Percentiles rank a stretch among this genome's conserved stretches.
Conservation (phyloP, 2,329 filamentous ascomycete species). For the Monosporascus sp. region DNA sequence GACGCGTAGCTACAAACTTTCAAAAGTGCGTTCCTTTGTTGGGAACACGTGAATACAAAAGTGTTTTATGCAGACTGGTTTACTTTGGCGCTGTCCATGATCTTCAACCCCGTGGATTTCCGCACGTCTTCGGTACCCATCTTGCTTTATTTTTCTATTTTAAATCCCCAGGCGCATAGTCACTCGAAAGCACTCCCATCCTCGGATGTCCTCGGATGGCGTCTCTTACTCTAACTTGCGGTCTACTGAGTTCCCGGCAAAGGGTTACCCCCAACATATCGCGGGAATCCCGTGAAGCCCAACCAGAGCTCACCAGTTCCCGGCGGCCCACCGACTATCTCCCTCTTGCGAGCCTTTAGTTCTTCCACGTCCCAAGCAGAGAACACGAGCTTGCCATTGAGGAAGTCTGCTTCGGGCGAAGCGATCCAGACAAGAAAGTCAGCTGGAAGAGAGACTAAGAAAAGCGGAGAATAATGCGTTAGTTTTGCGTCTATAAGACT, state of each 20-base stretch:
- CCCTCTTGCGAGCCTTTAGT: constrained; percentile 4
- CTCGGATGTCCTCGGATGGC: too few relatives aligned
- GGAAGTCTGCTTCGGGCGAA: constrained; percentile 6
- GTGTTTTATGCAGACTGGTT: too few relatives aligned
- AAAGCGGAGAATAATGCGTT: neutral
- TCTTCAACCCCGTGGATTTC: too few relatives aligned
- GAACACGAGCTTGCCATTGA: constrained; percentile 6
- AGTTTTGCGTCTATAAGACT: neutral
- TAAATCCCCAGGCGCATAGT: too few relatives aligned
- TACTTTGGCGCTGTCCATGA: too few relatives aligned
- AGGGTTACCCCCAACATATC: constrained; percentile 4
- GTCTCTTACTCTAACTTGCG: too few relatives aligned
- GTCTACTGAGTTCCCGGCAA: neutral
- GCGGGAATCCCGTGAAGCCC: constrained; percentile 5
- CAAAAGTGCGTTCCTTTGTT: too few relatives aligned
- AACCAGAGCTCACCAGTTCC: constrained; percentile 7
- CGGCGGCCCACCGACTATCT: constrained; percentile 5
- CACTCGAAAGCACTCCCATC: too few relatives aligned
- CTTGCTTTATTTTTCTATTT: too few relatives aligned
- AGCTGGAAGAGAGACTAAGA: constrained; percentile 2
- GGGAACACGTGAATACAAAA: too few relatives aligned
- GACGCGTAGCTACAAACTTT: too few relatives aligned
- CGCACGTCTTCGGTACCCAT: too few relatives aligned
- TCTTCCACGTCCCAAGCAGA: constrained; percentile 9
- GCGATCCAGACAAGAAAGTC: constrained; percentile 8